Evolutionary conservation across 2,329 filamentous ascomycete genomes (phyloP), one percentile per base, ranked within the genome.

Genomic region (Cladophialophora yegresii): DNA sequence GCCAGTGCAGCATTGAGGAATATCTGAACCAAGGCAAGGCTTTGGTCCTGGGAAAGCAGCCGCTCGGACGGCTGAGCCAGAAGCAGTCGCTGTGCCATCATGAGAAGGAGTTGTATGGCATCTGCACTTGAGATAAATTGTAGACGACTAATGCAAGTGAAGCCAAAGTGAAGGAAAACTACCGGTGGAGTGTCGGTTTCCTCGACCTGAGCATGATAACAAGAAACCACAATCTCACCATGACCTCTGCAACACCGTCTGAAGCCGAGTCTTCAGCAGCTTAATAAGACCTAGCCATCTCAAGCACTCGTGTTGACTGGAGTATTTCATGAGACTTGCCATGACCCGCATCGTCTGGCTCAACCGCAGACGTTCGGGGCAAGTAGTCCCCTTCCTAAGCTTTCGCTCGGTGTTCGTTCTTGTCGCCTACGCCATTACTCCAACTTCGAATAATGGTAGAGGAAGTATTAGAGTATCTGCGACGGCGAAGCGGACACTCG

Each of bases 1-100:
- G 68, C 69, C 20, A 69, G 57, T 12, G 70, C 68, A 22, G 62
- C 63, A 40, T 71, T 69, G 30, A 71, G 62, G 54, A 71, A 68
- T 40, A 71, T 69, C 45, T 70, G 63, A 22, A 67, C 65, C 32
- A 68, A 47, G 2, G 62, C 64, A 7, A 70, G 61, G 45, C 70
- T 69, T 28, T 67, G 30, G n/a, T 22, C 28, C 50, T 67, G 64
- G 6, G 63, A 66, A 9, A 67, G 61, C 7, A 12, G 57, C 12
- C 50, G 40, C 54, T 53, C 33, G 4, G 49, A 16, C 12, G 57
- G 53, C 4, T 28, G n/a, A n/a, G 43, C 36, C 32, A 58, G 54
- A 22, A 66, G 51, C 23, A 61, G 45, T 32, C 58, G 64, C 50
- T 61, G 60, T 58, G 64, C 28, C 64, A 66, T 66, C 23, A 10